Base-by-base conservation (phyloP, 1,284 basidiomycete species). In the Naganishia sp. region DNA sequence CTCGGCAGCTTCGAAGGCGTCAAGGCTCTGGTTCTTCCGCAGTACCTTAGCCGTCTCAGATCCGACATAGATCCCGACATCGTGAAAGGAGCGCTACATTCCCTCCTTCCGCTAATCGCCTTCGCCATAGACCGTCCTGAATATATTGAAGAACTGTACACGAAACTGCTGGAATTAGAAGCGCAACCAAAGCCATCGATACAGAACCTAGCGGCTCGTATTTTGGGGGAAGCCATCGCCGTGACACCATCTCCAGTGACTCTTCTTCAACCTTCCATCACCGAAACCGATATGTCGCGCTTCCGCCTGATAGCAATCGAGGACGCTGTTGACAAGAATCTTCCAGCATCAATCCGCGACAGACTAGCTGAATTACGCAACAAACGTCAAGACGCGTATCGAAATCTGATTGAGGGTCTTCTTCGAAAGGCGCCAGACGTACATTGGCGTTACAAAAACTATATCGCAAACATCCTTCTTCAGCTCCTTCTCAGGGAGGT, bases 41-140 rank as follows among this genome's bases (percentile, higher is more conserved):
- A 82, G 28, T 81, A 94, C 42, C 88, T 95, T 72, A 84, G 87
- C 49, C 87, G 90, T 0, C 81, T 95, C 52, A 83, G 82, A 63
- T 88, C 87, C 73, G 91, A 89, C 6, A 88, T 84, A 67, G 90
- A 93, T 73, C 91, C 94, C 25, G 95, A 98, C 79, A 85, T 89
- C 57, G 96, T 96, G 87, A 99, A 99, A 81, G 92, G 92, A 17
- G 94, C 94, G 7, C 82, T 99, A 23, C 94, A 96, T 76, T 84
- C 94, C 28, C 82, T 99, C 10, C 88, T 87, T 43, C 58, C 47
- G 35, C 35, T 61, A 11, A 49, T 61, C 25, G 31, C 47, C 39
- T 61, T 61, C 35, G 58, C 58, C 23, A 51, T 61, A 23, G 58
- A 61, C 50, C 58, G 58, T 28, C 58, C 58, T n/a, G 58, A 61